Evolutionary conservation across 2,329 filamentous ascomycete species (phyloP).

Genomic region (Colletotrichum sp.): DNA sequence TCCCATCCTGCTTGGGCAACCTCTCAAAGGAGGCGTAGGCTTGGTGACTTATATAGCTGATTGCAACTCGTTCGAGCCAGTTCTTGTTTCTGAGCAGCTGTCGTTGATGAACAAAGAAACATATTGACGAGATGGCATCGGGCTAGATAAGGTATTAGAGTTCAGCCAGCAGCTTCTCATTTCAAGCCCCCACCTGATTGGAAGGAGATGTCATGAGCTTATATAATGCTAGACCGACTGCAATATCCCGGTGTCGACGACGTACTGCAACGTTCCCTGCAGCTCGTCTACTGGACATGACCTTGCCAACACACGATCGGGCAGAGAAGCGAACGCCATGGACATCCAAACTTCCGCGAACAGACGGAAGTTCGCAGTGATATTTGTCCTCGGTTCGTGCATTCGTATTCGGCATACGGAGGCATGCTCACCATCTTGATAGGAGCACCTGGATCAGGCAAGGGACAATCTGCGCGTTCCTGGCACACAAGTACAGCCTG

Average conservation of each 20-base stretch:
- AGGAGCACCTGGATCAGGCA: neutral
- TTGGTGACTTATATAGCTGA: neutral
- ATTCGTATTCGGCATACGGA: neutral
- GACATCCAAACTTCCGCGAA: neutral
- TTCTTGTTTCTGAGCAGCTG: neutral
- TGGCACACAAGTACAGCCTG: neutral
- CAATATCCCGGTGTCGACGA: neutral
- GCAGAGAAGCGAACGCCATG: neutral
- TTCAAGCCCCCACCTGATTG: neutral
- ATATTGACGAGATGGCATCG: neutral
- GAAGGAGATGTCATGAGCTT: neutral
- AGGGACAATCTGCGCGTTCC: constrained; percentile 1
- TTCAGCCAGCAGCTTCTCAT: neutral
- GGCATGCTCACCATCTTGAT: neutral
- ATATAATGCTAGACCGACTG: neutral
- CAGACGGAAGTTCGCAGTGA: neutral
- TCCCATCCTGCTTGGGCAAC: neutral
- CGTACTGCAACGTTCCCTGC: neutral
- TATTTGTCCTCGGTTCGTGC: neutral
- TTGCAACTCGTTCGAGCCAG: neutral
- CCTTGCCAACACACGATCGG: neutral
- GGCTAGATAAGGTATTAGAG: neutral
- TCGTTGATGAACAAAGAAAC: neutral
- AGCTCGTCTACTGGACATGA: neutral
- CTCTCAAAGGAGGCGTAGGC: neutral